Base-by-base conservation (phyloP, 352 stramenopile species). In the Blastocystis sp. region DNA sequence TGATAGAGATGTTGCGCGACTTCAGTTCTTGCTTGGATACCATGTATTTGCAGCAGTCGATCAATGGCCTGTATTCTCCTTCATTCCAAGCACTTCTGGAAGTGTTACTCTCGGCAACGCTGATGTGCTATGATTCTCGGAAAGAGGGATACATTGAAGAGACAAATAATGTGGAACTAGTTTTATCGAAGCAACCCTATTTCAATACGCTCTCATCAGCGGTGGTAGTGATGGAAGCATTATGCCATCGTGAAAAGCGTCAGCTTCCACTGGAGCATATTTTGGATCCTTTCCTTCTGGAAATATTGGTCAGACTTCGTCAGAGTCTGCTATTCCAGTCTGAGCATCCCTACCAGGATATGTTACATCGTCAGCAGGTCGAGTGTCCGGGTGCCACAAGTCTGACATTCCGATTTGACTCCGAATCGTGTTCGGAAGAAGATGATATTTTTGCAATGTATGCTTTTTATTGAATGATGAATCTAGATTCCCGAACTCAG, bases 381-480 rank as follows among this genome's bases (percentile, higher is more conserved):
- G 8, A 18, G 13, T 64, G 15, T n/a, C 55, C 26, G 18, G 61
- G 76, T 11, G 77, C 77, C 18, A 59, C 43, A 6, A 41, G 29
- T 3, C 18, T 88, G n/a, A 88, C 66, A 9, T n/a, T 88, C 43
- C 77, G 77, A 29, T 88, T 88, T 43, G 77, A 88, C 23, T 15
- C 29, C 2, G 77, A 88, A 18, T 64, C 43, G 26, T 88, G 77
- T 47, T 88, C 77, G 20, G 77, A 73, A 23, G 77, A 88, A 23
- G 77, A 88, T 43, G 77, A 88, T 64, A 61, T 79, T n/a, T 88
- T 88, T 55, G 77, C 77, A 15, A 45, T 88, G 77, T 73, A 73
- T 73, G 41, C 41, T n/a, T 13, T 73, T 13, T 26, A 20, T 73
- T 59, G 50, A 59, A 13, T 13, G 11, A n/a, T 59, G 50, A n/a